Evolutionary conservation across 2,329 filamentous ascomycete species (phyloP), one percentile per base, ranked within the genome.

Genomic region (Alternaria sp.): DNA sequence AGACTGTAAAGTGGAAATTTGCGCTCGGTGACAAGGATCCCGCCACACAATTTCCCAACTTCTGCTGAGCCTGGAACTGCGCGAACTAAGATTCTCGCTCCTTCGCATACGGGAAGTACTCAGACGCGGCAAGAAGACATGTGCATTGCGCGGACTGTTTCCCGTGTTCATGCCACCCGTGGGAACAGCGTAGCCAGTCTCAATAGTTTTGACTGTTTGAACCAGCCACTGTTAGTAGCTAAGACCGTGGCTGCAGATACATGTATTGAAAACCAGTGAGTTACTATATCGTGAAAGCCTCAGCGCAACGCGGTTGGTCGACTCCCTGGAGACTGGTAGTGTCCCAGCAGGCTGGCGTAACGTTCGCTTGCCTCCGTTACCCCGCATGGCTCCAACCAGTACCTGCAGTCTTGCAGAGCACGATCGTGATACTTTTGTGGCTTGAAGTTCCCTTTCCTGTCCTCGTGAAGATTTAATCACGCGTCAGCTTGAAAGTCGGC

Each of bases 241-340:
- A 58, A 55, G 48, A 34, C 58, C 66, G 70, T 73, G 62, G 61
- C 52, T 62, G 63, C 71, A 72, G 64, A 65, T 60, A 67, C 60
- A 6, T 40, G 59, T 75, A 75, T 75, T 68, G 72, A 73, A 74
- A 71, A 62, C 68, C 57, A 57, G 73, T 64, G 60, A 67, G 54
- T 54, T 57, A 49, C 57, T 61, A 56, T 55, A 50, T 46, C 12
- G 60, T 68, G 49, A 46, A 38, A 45, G 32, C 38, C 32, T 25
- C 12, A 25, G 34, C 43, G 40, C 34, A 53, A 46, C 56, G 53
- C 48, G 14, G 20, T 51, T 25, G 54, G 27, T 40, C 50, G 54
- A 51, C 52, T 54, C 43, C 38, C 54, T 58, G 64, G 56, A 32
- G 34, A 38, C 48, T 59, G 60, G 54, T 40, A 28, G 53, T 53